These are phyloP conservation scores for Nitzschia palea DNA, from an alignment of 108 stramenopile genomes.

Conservation along the genomic window DNA sequence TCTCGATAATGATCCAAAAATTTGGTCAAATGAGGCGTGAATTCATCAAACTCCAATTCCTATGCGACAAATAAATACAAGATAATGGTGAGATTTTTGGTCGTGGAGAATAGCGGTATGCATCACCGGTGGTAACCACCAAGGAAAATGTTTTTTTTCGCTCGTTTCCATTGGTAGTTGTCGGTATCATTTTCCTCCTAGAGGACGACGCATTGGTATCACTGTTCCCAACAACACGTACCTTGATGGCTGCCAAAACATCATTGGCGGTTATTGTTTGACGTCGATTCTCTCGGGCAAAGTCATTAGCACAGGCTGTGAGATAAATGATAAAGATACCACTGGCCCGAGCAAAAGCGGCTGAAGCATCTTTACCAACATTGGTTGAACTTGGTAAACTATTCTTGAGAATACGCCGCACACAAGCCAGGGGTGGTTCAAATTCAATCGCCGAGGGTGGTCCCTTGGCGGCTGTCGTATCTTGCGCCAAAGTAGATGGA, in stretches of 20 bases:
- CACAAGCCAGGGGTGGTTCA: slow-evolving; percentile 89
- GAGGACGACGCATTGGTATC: too few relatives aligned
- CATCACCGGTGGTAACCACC: neutral
- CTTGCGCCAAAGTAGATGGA: slow-evolving; percentile 1
- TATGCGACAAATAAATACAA: slow-evolving; percentile 14
- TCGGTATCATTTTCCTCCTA: too few relatives aligned
- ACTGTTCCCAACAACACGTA: too few relatives aligned
- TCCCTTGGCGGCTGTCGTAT: slow-evolving; percentile 11
- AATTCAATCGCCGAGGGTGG: slow-evolving; percentile 71
- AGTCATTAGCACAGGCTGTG: slow-evolving; percentile 92
- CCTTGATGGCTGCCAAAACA: slow-evolving; percentile 78
- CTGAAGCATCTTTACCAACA: slow-evolving; percentile 83
- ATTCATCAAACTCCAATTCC: slow-evolving; percentile 88
- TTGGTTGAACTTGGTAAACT: slow-evolving; percentile 76
- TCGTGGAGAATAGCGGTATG: neutral
- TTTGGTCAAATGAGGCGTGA: slow-evolving; percentile 57
- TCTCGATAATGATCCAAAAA: slow-evolving; percentile 77
- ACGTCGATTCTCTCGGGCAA: slow-evolving; percentile 80
- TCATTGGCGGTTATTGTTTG: slow-evolving; percentile 90
- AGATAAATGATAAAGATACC: slow-evolving; percentile 92
- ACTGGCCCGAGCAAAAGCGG: slow-evolving; percentile 83
- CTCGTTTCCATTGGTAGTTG: neutral
- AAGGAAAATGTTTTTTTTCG: neutral
- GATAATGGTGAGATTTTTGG: neutral
- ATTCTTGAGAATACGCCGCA: slow-evolving; percentile 83